Conservation (phyloP, 129 eudicot genomes). For the Tanacetum coccineum region DNA sequence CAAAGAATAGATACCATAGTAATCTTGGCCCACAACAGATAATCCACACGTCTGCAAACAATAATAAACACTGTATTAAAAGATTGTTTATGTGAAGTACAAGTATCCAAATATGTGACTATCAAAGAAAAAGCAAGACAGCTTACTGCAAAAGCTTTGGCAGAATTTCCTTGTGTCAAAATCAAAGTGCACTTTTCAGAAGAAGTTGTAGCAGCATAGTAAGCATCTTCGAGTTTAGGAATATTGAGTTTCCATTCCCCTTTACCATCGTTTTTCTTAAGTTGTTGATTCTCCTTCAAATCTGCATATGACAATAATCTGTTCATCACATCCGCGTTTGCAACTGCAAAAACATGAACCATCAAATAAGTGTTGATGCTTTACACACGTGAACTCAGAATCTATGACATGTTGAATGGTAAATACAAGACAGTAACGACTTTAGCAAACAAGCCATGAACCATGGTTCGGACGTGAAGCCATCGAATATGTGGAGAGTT, state of each 20-base stretch:
- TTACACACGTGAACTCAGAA: no score
- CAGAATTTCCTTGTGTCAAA: conserved; percentile 96
- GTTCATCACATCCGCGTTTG: no score
- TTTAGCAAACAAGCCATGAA: no score
- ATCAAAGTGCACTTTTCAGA: conserved; percentile 76
- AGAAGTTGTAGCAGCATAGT: conserved; percentile 58
- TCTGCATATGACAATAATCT: no score
- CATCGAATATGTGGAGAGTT: no score
- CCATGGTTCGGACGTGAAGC: no score
- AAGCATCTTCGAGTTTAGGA: conserved; percentile 80
- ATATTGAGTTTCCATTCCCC: conserved; percentile 43
- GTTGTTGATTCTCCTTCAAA: no score
- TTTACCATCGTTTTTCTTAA: no score
- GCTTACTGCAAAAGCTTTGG: conserved; percentile 87
- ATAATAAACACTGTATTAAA: not conserved
- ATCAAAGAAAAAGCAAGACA: not conserved
- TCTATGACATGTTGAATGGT: no score
- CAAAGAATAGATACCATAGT: conserved; percentile 85
- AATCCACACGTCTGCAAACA: conserved; percentile 71
- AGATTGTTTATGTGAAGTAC: not conserved
- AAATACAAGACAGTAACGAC: no score
- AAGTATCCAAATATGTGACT: not conserved
- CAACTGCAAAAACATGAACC: no score
- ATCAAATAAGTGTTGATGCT: no score
- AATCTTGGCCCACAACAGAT: conserved; percentile 68